Evolutionary conservation across 2,329 filamentous ascomycete species (phyloP), one percentile per base, ranked within the genome.

Genomic region (Fusarium secorum): DNA sequence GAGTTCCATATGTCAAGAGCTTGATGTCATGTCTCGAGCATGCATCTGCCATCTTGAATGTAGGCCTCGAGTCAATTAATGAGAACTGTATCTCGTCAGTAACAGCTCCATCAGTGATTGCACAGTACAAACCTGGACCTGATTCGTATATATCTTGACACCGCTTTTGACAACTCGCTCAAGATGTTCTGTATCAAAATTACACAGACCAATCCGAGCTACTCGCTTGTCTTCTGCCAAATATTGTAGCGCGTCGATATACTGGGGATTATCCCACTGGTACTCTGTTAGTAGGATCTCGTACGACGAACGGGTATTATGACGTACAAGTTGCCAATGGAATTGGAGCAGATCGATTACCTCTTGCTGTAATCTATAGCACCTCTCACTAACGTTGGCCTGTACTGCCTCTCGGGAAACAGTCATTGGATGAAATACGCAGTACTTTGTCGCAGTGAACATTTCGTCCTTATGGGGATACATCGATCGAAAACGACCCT

Each of bases 21-120:
- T 57, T 51, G 2, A 51, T 49, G 2, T 5, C 15, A 32, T 57
- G 33, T 7, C 9, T 24, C 2, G 17, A 38, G 5, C 54, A 57
- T 11, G 45, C 24, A 13, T 20, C 22, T 35, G 42, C 42, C 54
- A 57, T 57, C 7, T 32, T 57, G 2, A 51, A 10, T 0, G 24
- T 51, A 5, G 54, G 54, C 13, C 54, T 36, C 7, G 42, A 49
- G 1, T 57, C 54, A 0, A 57, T 24, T 0, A 57, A 0, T 0
- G 54, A 57, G 42, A 57, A 51, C 54, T 57, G 17, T 8, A 38
- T 5, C 3, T 1, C 4, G 24, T 57, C 5, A 57, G 17, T 11
- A 9, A 0, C 10, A 0, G 11, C 10, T 38, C 2, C 0, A 11
- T 13, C 4, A 10, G 3, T 20, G 15, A 8, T 7, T 13, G 1